A percentile compares a stretch with the other conserved stretches of the same genome.
Evolutionary conservation across 1,284 basidiomycete species (phyloP).

Genomic region (Rhodotorula glutinis): DNA sequence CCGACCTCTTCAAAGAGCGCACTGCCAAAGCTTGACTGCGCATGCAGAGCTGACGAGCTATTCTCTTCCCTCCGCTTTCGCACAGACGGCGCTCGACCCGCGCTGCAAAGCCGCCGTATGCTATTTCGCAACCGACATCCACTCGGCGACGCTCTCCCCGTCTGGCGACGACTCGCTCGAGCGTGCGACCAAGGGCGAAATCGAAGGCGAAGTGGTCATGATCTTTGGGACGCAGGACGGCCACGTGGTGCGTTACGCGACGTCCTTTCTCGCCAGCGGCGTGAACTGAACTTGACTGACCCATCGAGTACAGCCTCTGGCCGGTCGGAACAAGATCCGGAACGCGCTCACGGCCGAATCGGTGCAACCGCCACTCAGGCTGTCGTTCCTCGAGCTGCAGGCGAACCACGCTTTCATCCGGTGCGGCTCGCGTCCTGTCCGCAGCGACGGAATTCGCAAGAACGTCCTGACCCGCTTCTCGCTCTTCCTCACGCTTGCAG

Average conservation of each 20-base stretch:
- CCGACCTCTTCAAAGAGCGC: neutral
- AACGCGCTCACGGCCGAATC: constrained; percentile 60
- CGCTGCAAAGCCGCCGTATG: constrained; percentile 80
- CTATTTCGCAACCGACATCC: constrained; percentile 73
- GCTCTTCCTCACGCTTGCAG: neutral
- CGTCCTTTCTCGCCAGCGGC: neutral
- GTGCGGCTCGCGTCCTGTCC: constrained; percentile 5
- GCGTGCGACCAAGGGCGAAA: constrained; percentile 67
- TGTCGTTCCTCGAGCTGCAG: constrained; percentile 61
- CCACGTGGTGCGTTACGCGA: constrained; percentile 21
- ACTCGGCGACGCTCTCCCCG: constrained; percentile 41
- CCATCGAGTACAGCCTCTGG: constrained; percentile 61
- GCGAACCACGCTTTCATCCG: constrained; percentile 92
- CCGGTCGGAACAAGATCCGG: constrained; percentile 76
- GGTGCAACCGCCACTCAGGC: constrained; percentile 49
- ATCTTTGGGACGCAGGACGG: constrained; percentile 86
- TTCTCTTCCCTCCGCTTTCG: no score
- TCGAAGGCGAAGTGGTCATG: constrained; percentile 83
- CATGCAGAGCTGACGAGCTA: no score
- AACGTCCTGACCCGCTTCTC: neutral
- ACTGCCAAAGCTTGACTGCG: no score
- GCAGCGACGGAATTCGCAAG: neutral
- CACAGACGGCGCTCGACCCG: constrained; percentile 70
- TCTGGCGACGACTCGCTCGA: constrained; percentile 76
- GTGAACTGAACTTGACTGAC: neutral